phyloP scores from a whole-genome alignment of 2,329 filamentous ascomycete species.

The Epichloe sibirici region DNA sequence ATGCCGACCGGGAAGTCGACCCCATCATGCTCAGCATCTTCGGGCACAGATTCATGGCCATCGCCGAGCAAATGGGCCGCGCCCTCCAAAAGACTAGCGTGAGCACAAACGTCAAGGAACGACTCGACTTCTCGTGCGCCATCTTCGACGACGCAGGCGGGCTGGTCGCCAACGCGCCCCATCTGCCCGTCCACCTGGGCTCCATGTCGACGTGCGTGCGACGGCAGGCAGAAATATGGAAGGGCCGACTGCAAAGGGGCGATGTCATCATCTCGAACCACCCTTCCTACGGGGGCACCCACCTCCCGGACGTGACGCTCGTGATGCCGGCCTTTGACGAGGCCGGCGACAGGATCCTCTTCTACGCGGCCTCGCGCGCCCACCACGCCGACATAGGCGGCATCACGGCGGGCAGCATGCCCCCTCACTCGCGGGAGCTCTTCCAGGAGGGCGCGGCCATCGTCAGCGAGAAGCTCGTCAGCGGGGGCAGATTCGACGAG shows the following conservation, averaged over 20 bases:
- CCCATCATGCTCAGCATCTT: constrained; percentile 73
- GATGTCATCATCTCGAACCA: constrained; percentile 79
- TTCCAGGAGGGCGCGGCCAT: constrained; percentile 53
- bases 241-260: constrained; percentile 61
- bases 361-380: constrained; percentile 69
- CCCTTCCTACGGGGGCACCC: constrained; percentile 71
- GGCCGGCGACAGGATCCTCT: constrained; percentile 56
- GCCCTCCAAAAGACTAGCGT: constrained; percentile 71
- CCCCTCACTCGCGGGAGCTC: constrained; percentile 58
- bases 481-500: constrained; percentile 66
- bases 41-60: constrained; percentile 74
- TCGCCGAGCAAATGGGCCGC: constrained; percentile 74
- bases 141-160: constrained; percentile 66
- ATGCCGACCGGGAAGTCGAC: constrained; percentile 36
- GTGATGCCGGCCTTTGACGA: constrained; percentile 64
- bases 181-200: constrained; percentile 69
- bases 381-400: constrained; percentile 82
- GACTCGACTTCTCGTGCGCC: constrained; percentile 72
- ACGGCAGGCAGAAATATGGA: constrained; percentile 69
- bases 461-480: constrained; percentile 58
- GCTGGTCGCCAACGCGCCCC: constrained; percentile 66
- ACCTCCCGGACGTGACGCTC: constrained; percentile 72
- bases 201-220: constrained; percentile 74
- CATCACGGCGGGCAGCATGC: constrained; percentile 72
- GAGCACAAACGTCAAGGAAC: constrained; percentile 71